Conservation (phyloP, 2,329 filamentous ascomycete genomes). For the Exophiala spinifera region DNA sequence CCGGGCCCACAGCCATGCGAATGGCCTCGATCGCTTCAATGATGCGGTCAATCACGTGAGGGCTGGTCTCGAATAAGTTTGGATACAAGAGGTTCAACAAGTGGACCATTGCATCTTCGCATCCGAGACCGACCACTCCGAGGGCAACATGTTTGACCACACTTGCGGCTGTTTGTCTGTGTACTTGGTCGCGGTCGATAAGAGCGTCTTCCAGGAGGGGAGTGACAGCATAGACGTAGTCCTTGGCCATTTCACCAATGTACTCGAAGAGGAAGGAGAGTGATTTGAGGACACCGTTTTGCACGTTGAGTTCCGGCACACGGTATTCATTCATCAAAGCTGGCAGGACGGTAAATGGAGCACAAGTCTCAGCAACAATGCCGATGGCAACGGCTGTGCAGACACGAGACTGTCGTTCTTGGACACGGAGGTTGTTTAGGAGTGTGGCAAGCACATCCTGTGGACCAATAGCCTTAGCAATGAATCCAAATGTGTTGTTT, state of each 20-base stretch:
- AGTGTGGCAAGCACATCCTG: constrained; percentile 95
- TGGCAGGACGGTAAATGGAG: constrained; percentile 96
- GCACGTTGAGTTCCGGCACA: constrained; percentile 95
- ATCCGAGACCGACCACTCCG: constrained; percentile 94
- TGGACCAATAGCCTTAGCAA: constrained; percentile 96
- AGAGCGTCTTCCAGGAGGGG: constrained; percentile 93
- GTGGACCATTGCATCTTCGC: constrained; percentile 98
- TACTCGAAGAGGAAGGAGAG: constrained; percentile 98
- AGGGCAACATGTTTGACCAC: constrained; percentile 98
- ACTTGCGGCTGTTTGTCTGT: constrained; percentile 91
- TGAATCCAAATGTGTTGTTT: constrained; percentile 99
- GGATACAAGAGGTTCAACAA: constrained; percentile 93
- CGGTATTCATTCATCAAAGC: constrained; percentile 99
- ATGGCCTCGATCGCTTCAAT: constrained; percentile 97
- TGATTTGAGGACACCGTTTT: constrained; percentile 96
- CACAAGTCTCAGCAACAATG: constrained; percentile 97
- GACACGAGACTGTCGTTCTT: constrained; percentile 96
- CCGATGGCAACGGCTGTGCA: constrained; percentile 98
- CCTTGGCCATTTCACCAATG: constrained; percentile 99
- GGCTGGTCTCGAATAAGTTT: constrained; percentile 95
- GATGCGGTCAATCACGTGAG: constrained; percentile 96
- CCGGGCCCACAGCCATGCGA: constrained; percentile 86
- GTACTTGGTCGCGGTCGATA: constrained; percentile 96
- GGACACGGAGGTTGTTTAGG: constrained; percentile 92
- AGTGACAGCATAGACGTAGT: constrained; percentile 97